These are phyloP conservation scores for Moesziomyces sp. DNA, from an alignment of 1,284 basidiomycete species.

Conservation along the genomic window DNA sequence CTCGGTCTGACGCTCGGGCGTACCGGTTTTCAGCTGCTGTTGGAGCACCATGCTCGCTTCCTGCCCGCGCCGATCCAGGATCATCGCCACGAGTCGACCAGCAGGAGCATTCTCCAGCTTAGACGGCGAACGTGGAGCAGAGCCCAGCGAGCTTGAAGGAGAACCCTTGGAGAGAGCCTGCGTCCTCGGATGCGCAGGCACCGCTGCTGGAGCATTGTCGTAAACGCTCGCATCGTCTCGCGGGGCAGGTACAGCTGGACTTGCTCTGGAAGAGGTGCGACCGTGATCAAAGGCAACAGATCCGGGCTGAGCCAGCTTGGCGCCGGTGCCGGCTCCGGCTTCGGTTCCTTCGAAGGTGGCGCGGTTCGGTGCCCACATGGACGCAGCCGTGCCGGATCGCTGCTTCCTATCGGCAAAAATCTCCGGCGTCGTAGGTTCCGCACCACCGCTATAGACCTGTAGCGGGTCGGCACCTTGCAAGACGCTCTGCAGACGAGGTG, in stretches of 20 bases:
- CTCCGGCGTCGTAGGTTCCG: not conserved
- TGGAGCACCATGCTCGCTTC: constrained; percentile 60
- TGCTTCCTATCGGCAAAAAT: not conserved
- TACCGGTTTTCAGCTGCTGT: constrained; percentile 56
- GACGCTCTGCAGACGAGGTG: constrained; percentile 21
- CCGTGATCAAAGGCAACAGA: constrained; percentile 18
- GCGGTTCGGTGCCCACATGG: constrained; percentile 29
- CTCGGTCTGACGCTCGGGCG: constrained; percentile 21
- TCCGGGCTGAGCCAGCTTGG: constrained; percentile 9
- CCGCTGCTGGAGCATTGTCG: not conserved
- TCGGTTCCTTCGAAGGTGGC: not conserved
- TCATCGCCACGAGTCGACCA: constrained; percentile 33
- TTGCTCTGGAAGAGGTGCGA: constrained; percentile 18
- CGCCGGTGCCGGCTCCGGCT: not conserved
- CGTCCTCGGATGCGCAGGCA: constrained; percentile 6
- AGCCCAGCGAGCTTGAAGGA: constrained; percentile 12
- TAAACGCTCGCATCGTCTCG: not conserved
- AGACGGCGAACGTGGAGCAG: constrained; percentile 4
- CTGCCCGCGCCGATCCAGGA: constrained; percentile 39
- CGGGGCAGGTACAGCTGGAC: not conserved
- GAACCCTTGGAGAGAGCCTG: constrained; percentile 8
- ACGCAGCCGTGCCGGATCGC: constrained; percentile 23
- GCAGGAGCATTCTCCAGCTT: constrained; percentile 25
- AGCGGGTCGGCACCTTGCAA: constrained; percentile 25
- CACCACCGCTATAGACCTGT: constrained; percentile 12